Conservation (phyloP, 371 early-diverging fungal genomes). For the Conidiobolus coronatus region DNA sequence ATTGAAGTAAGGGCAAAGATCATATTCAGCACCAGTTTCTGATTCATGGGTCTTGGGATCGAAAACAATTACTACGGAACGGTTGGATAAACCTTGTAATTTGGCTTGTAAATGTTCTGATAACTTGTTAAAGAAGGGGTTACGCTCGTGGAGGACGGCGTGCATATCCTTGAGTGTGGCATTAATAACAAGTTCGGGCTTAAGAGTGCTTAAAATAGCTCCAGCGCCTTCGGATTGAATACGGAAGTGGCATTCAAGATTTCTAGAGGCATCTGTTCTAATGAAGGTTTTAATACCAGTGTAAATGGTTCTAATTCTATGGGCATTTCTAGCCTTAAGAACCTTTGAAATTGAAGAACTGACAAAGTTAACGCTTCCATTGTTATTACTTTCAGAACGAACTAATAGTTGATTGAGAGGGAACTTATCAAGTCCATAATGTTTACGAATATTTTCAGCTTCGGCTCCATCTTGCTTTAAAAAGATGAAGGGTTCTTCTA, state of each 20-base stretch:
- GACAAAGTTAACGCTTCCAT: slow-evolving; percentile 59
- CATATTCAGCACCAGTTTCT: slow-evolving; percentile 14
- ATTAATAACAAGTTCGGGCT: too few relatives aligned
- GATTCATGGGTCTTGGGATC: slow-evolving; percentile 18
- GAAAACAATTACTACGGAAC: slow-evolving; percentile 35
- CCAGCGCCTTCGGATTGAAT: slow-evolving; percentile 42
- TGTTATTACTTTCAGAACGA: slow-evolving; percentile 41
- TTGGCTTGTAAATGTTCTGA: slow-evolving; percentile 8
- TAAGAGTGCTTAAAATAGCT: too few relatives aligned
- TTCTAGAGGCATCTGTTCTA: slow-evolving; percentile 30
- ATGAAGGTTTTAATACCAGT: slow-evolving; percentile 71
- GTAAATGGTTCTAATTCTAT: slow-evolving; percentile 56
- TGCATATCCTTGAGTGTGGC: background rate
- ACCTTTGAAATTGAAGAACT: slow-evolving; percentile 46
- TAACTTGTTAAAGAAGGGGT: slow-evolving; percentile 3
- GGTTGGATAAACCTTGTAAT: slow-evolving; percentile 11
- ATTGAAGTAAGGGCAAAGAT: background rate
- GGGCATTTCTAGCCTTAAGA: slow-evolving; percentile 32
- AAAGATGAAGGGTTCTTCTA: slow-evolving; percentile 61
- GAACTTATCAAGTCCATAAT: slow-evolving; percentile 17
- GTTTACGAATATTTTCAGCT: slow-evolving; percentile 16
- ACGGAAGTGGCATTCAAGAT: slow-evolving; percentile 41
- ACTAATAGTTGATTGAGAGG: slow-evolving; percentile 61
- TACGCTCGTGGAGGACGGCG: slow-evolving; percentile 8
- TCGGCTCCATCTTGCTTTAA: slow-evolving; percentile 26